Conservation (phyloP, 192 early-diverging fungal species). For the Coemansia sp. region DNA sequence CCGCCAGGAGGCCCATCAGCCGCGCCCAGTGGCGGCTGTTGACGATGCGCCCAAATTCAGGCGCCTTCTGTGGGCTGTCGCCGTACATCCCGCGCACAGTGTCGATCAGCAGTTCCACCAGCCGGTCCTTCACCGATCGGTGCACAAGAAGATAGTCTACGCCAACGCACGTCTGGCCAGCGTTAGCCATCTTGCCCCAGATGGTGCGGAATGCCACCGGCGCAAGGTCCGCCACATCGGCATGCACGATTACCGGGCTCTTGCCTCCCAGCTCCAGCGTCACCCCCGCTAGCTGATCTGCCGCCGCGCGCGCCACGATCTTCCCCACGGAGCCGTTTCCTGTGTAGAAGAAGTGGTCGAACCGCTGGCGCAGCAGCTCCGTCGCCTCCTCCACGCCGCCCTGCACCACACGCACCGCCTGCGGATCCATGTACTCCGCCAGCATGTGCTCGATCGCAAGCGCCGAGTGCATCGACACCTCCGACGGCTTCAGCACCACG, state of each 20-base stretch:
- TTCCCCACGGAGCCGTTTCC: slow-evolving; percentile 79
- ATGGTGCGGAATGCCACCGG: slow-evolving; percentile 69
- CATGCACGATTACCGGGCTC: slow-evolving; percentile 66
- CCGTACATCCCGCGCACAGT: slow-evolving; percentile 53
- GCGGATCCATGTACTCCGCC: slow-evolving; percentile 72
- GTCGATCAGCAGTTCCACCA: slow-evolving; percentile 61
- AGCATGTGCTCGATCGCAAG: slow-evolving; percentile 63
- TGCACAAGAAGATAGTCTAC: slow-evolving; percentile 84
- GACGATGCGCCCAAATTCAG: slow-evolving; percentile 71
- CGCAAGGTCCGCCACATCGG: slow-evolving; percentile 62
- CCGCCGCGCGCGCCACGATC: slow-evolving; percentile 80
- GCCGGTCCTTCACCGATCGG: slow-evolving; percentile 55
- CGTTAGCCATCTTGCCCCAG: slow-evolving; percentile 83
- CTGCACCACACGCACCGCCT: slow-evolving; percentile 66
- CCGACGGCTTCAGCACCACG: slow-evolving; percentile 82
- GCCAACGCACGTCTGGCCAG: slow-evolving; percentile 88
- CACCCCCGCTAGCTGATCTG: slow-evolving; percentile 82
- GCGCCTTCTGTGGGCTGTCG: slow-evolving; percentile 48
- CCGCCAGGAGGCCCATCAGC: slow-evolving; percentile 56
- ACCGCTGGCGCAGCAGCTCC: slow-evolving; percentile 68
- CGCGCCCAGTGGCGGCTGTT: slow-evolving; percentile 70
- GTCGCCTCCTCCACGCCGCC: slow-evolving; percentile 78
- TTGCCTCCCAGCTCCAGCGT: slow-evolving; percentile 96
- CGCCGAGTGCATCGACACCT: slow-evolving; percentile 69
- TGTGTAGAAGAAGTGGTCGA: slow-evolving; percentile 94